phyloP scores from a whole-genome alignment of 352 stramenopile species.

The Globisporangium cederbergense region DNA sequence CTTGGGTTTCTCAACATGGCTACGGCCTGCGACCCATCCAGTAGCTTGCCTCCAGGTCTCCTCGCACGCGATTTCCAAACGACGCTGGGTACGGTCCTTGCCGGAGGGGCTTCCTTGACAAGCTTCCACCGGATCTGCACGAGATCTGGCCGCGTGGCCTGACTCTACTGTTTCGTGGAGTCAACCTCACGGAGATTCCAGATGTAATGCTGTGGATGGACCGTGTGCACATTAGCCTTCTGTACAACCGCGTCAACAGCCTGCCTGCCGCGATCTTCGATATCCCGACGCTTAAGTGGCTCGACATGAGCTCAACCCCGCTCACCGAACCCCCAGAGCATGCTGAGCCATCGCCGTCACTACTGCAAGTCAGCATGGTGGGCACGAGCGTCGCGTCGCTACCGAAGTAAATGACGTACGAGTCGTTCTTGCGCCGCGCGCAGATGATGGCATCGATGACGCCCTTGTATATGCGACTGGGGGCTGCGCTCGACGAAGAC shows the following conservation, averaged over 20 bases:
- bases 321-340: background rate
- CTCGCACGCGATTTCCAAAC: slow-evolving; percentile 3
- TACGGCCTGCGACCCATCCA: background rate
- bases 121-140: background rate
- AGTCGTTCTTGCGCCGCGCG: background rate
- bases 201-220: background rate
- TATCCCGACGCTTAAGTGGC: background rate
- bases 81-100: slow-evolving; percentile 1
- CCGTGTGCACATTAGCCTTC: background rate
- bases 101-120: background rate
- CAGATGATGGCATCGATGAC: background rate
- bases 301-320: background rate
- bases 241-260: background rate
- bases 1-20: background rate
- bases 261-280: background rate
- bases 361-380: too few relatives aligned
- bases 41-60: slow-evolving; percentile 6
- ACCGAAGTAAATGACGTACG: background rate
- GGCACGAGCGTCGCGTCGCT: background rate
- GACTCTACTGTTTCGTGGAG: background rate
- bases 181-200: background rate
- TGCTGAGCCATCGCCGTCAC: too few relatives aligned
- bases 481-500: background rate
- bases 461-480: background rate
- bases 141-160: background rate